Evolutionary conservation across 2,329 filamentous ascomycete species (phyloP).

Genomic region (Fulvia fulva): DNA sequence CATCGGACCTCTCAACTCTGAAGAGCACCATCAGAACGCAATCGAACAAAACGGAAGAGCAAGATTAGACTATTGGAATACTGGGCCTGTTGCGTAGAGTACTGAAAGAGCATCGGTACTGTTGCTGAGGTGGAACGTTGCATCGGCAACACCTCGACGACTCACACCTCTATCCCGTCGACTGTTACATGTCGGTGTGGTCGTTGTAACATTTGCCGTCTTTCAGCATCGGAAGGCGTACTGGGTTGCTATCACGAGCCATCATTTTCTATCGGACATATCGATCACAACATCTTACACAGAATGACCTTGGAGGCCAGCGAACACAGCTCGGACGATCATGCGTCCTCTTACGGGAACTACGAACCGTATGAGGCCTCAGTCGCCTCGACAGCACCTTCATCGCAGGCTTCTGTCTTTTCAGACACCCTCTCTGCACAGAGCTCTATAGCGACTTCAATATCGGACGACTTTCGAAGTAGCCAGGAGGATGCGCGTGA

Average conservation of each 20-base stretch:
- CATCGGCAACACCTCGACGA: background rate
- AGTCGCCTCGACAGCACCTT: slow-evolving; percentile 70
- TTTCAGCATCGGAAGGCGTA: slow-evolving; percentile 32
- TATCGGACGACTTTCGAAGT: slow-evolving; percentile 57
- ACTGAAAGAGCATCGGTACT: background rate
- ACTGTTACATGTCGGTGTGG: slow-evolving; percentile 18
- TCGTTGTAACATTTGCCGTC: slow-evolving; percentile 19
- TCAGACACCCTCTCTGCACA: slow-evolving; percentile 54
- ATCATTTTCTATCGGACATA: slow-evolving; percentile 27
- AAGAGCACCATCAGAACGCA: background rate
- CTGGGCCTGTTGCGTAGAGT: slow-evolving; percentile 12
- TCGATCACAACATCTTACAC: slow-evolving; percentile 18
- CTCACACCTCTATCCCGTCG: slow-evolving; percentile 1
- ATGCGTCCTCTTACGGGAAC: slow-evolving; percentile 36
- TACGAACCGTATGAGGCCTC: slow-evolving; percentile 61
- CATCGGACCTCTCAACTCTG: background rate
- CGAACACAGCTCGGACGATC: slow-evolving; percentile 23
- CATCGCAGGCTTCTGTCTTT: slow-evolving; percentile 73
- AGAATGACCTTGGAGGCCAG: slow-evolving; percentile 27
- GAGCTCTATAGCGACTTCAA: slow-evolving; percentile 54
- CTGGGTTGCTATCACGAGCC: slow-evolving; percentile 20
- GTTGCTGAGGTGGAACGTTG: background rate
- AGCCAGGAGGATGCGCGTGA: slow-evolving; percentile 30
- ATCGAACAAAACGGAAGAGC: slow-evolving; percentile 13
- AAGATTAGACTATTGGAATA: slow-evolving; percentile 21